These are phyloP conservation scores for Clausena lansium DNA, from an alignment of 345 rosid genomes.

Conservation along the genomic window DNA sequence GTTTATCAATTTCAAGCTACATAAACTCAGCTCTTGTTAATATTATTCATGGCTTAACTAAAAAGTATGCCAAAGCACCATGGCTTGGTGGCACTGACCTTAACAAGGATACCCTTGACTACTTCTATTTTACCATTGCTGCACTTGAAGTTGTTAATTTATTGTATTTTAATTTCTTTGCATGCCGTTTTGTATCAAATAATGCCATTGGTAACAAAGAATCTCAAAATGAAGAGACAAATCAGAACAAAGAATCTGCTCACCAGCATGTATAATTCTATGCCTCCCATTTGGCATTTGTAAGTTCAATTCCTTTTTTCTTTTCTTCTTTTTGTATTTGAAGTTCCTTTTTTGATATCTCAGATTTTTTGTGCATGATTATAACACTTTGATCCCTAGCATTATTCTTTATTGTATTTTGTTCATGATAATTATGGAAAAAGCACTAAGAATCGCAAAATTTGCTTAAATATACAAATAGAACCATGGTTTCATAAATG, in stretches of 20 bases:
- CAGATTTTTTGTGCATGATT: neutral
- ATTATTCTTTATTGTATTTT: too few relatives aligned
- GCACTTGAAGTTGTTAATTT: conserved; percentile 34
- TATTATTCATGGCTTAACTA: conserved; percentile 12
- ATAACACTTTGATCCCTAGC: neutral
- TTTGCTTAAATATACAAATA: too few relatives aligned
- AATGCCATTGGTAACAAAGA: neutral
- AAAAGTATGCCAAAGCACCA: conserved; percentile 20
- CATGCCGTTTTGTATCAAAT: conserved; percentile 17
- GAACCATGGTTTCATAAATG: too few relatives aligned
- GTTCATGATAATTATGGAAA: too few relatives aligned
- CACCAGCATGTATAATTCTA: neutral
- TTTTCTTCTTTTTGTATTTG: neutral
- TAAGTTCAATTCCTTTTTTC: neutral
- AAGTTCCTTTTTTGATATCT: neutral
- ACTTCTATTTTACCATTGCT: conserved; percentile 35
- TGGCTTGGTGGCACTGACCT: conserved; percentile 59
- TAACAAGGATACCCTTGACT: conserved; percentile 36
- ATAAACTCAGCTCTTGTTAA: conserved; percentile 28
- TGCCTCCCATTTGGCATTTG: neutral
- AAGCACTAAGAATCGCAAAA: too few relatives aligned
- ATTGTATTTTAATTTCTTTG: conserved; percentile 40
- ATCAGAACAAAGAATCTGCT: neutral
- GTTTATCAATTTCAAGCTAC: conserved; percentile 43
- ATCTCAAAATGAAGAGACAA: conserved; percentile 2